Evolutionary conservation across 805 yeast species (phyloP), one percentile per base, ranked within the genome.

Genomic region (Metschnikowia anglica): DNA sequence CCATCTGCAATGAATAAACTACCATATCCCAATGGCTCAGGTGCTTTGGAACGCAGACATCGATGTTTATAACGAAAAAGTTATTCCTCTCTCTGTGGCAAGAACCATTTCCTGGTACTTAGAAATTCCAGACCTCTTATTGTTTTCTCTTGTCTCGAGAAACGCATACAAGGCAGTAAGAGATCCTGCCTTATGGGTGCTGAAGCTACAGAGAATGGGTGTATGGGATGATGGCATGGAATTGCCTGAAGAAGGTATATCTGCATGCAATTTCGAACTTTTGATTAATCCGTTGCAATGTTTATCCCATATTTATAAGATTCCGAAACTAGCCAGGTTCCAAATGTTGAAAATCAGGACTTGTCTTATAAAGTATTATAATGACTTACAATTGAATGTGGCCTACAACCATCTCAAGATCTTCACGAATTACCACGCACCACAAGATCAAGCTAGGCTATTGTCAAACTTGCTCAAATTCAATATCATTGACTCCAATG

Each of bases 391-490:
- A 15, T 49, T 62, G 8, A 68, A 74, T 46, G 61, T 61, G 39
- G 58, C 73, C 4, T 73, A 66, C 44, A 65, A 66, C 29, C 68
- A 67, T 37, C 66, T 80, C 8, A 57, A 63, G 23, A 63, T 77
- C n/a, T 76, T 78, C 57, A 66, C 63, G 38, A 66, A 62, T 13
- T 78, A 61, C 49, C 65, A 68, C 13, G 67, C 73, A 15, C 83
- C 83, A 0, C 73, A 71, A 39, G 75, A 75, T 9, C 83, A 79
- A 49, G 76, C 81, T 5, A 60, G 60, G 36, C 63, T 76, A 2
- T 56, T 79, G 26, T 56, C 59, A 15, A 71, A 72, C 39, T 60
- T 79, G 11, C 52, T 63, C 43, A 56, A 57, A 32, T 76, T 68
- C 54, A 67, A 74, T 19, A 54, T 53, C 29, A 55, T 68, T 9